Conservation (phyloP, 169 alveolate species). For the Plasmodium gaboni region DNA sequence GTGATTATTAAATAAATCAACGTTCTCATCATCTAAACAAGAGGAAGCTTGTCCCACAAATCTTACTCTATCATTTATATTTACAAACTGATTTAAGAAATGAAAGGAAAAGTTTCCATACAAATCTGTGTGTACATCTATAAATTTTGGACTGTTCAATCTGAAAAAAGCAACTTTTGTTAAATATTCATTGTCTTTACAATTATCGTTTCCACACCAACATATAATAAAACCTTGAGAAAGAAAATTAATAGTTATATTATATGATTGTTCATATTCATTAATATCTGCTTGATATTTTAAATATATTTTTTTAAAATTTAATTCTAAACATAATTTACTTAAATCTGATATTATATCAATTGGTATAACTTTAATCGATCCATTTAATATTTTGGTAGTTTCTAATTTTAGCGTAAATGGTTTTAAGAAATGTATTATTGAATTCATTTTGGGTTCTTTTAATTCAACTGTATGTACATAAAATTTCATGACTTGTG, state of each 20-base stretch:
- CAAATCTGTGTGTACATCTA: slow-evolving; percentile 60
- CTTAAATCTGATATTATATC: slow-evolving; percentile 52
- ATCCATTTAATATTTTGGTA: slow-evolving; percentile 32
- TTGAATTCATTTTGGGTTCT: slow-evolving; percentile 55
- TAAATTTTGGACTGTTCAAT: slow-evolving; percentile 28
- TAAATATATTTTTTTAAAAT: slow-evolving; percentile 12
- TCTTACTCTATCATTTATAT: slow-evolving; percentile 53
- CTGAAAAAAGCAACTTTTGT: slow-evolving; percentile 64
- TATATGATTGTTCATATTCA: slow-evolving; percentile 37
- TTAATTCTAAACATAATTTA: slow-evolving; percentile 65
- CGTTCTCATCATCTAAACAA: slow-evolving; percentile 15
- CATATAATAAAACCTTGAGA: slow-evolving; percentile 63
- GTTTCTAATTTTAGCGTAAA: slow-evolving; percentile 53
- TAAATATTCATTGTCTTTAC: slow-evolving; percentile 53
- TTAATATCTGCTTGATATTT: slow-evolving; percentile 9
- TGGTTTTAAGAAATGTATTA: slow-evolving; percentile 27
- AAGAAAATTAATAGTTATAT: slow-evolving; percentile 29
- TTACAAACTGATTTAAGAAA: slow-evolving; percentile 34
- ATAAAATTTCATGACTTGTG: slow-evolving; percentile 19
- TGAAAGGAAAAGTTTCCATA: slow-evolving; percentile 46
- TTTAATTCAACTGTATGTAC: slow-evolving; percentile 45
- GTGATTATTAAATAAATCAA: slow-evolving; percentile 20
- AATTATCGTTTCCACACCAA: slow-evolving; percentile 52
- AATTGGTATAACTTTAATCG: slow-evolving; percentile 59
- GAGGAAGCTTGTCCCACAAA: slow-evolving; percentile 24